Evolutionary conservation across 768 basidiomycete genomes (phyloP), one percentile per base, ranked within the genome.

Genomic region (Rubroboletus satanas): DNA sequence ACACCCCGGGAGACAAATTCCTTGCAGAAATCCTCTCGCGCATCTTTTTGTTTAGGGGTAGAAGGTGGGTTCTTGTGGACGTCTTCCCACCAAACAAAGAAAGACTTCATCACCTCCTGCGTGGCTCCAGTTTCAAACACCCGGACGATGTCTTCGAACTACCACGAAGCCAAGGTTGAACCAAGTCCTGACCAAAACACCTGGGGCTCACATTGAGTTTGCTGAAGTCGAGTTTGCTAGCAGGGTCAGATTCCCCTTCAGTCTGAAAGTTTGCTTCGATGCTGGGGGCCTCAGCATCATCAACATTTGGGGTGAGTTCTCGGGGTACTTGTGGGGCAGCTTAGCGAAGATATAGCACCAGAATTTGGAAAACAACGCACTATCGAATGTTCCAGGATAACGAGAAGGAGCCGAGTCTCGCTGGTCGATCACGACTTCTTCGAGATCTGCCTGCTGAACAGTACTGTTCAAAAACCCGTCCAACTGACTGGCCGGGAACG

Each of bases 1-100:
- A 59, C 39, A 35, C 17, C 39, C 1, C 18, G 77, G 75, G 18
- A 98, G 74, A 5, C 81, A 80, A 21, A 91, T 65, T 49, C 1
- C n/a, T 23, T n/a, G 42, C 52, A 59, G 36, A 62, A 62, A 3
- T 12, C 7, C 1, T 35, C 21, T 10, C 23, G 23, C 6, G 61
- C 60, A n/a, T 26, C 26, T 3, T 26, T 26, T 26, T 11, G 4
- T 47, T 41, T 18, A 39, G 38, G 18, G 29, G 57, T 12, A 23
- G 26, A 32, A 21, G 3, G 15, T 12, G 29, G 9, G 10, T 5
- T 46, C 38, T 7, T 63, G 23, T 7, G 26, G 5, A 18, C 12
- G 2, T 15, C 49, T 35, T 55, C 45, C 60, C 60, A 62, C 60
- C 60, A 62, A 31, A 2, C 9, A 23, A 62, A 51, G 49, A 62